A percentile compares a stretch with the other conserved stretches of the same genome.
Evolutionary conservation across 306 rosid species (phyloP).

Genomic region (Prunus campanulata): DNA sequence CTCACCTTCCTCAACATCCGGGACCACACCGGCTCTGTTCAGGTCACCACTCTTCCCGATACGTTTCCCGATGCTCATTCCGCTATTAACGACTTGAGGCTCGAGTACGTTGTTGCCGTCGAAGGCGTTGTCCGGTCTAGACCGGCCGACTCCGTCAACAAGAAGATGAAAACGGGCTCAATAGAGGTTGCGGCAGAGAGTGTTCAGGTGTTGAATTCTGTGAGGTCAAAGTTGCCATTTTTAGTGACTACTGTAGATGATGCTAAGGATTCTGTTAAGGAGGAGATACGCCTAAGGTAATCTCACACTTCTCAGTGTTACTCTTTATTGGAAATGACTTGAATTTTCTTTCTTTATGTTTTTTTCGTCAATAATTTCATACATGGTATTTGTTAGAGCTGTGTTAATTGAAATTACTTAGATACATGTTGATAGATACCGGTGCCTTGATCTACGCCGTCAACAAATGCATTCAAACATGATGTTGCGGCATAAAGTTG

Average conservation of each 20-base stretch:
- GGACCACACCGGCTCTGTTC: constrained; percentile 80
- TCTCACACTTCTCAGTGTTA: not conserved
- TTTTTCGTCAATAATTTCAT: not conserved
- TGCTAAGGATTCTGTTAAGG: constrained; percentile 79
- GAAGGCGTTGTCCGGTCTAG: constrained; percentile 79
- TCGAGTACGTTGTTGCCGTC: constrained; percentile 88
- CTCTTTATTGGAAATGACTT: not conserved
- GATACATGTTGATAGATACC: constrained; percentile 55
- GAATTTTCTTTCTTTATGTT: not conserved
- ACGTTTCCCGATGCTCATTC: constrained; percentile 78
- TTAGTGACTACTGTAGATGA: constrained; percentile 76
- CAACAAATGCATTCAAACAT: constrained; percentile 82
- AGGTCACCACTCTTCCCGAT: constrained; percentile 94
- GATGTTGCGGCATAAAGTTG: constrained; percentile 77
- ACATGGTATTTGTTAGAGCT: no score
- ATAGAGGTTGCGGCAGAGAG: constrained; percentile 85
- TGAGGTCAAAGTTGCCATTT: constrained; percentile 77
- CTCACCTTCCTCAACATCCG: constrained; percentile 79
- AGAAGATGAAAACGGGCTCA: constrained; percentile 80
- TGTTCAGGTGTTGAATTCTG: constrained; percentile 76
- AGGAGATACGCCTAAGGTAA: constrained; percentile 90
- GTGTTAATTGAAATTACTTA: not conserved
- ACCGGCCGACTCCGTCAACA: constrained; percentile 72
- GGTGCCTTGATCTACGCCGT: constrained; percentile 87
- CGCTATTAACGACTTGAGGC: constrained; percentile 58